Percentiles rank a stretch among this genome's conserved stretches.
phyloP scores from a whole-genome alignment of 345 rosid genomes.

The Kernera saxatilis region DNA sequence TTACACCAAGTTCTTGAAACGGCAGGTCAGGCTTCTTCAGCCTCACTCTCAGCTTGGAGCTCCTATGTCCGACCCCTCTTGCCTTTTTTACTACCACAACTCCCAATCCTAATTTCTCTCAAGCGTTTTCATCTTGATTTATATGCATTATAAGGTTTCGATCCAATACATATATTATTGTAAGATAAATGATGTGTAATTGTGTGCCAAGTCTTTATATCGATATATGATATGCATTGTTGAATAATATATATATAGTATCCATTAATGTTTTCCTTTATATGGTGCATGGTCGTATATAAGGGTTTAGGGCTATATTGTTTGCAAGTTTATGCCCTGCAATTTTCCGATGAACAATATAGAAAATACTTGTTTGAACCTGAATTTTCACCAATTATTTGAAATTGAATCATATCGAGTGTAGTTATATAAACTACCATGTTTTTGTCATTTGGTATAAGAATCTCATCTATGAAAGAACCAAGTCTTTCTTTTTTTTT shows the following conservation, averaged over 20 bases:
- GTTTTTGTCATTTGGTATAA: background rate
- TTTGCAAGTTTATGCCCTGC: background rate
- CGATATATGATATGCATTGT: background rate
- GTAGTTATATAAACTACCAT: too few relatives aligned
- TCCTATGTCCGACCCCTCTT: conserved; percentile 22
- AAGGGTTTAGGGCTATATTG: background rate
- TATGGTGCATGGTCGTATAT: background rate
- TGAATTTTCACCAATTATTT: background rate
- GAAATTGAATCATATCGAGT: too few relatives aligned
- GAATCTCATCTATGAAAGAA: background rate
- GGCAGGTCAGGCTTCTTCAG: conserved; percentile 70
- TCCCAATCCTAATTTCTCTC: background rate
- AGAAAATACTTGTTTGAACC: background rate
- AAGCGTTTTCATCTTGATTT: background rate
- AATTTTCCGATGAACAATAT: background rate
- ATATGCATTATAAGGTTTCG: background rate
- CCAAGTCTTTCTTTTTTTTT: background rate
- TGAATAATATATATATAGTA: too few relatives aligned
- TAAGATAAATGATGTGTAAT: background rate
- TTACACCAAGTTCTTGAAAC: conserved; percentile 87
- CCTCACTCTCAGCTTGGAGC: conserved; percentile 33
- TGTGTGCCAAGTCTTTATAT: background rate
- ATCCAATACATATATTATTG: background rate
- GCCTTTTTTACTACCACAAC: conserved; percentile 16
- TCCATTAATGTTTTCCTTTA: background rate